phyloP scores from a whole-genome alignment of 257 asterid species.

The Haberlea rhodopensis region DNA sequence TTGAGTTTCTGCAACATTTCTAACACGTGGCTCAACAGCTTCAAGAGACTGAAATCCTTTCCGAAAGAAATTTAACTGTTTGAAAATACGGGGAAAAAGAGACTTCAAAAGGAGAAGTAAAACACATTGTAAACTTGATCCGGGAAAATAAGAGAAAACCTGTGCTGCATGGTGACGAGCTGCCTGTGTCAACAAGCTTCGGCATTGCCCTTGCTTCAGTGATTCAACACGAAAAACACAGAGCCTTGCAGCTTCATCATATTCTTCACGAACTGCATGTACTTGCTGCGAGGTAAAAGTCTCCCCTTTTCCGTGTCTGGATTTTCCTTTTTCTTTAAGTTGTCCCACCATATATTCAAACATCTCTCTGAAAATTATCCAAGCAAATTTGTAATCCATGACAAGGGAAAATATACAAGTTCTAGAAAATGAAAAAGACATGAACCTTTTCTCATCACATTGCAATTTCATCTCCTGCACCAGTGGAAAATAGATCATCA shows the following conservation, averaged over 20 bases:
- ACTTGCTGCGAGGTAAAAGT: conserved; percentile 64
- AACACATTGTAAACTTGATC: conserved; percentile 15
- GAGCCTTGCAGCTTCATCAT: conserved; percentile 78
- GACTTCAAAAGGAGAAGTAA: conserved; percentile 8
- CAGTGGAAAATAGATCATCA: conserved; percentile 31
- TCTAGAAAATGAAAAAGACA: conserved; percentile 3
- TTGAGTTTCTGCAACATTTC: conserved; percentile 69
- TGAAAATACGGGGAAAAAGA: conserved; percentile 28
- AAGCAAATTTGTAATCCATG: conserved; percentile 26
- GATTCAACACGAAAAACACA: conserved; percentile 92
- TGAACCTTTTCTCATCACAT: conserved; percentile 89
- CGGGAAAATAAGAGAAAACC: conserved; percentile 39
- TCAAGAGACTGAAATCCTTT: conserved; percentile 84
- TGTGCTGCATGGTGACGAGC: conserved; percentile 97
- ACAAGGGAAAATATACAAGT: conserved; percentile 12
- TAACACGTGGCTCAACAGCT: conserved; percentile 75
- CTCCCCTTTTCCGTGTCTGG: conserved; percentile 82
- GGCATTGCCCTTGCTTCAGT: conserved; percentile 90
- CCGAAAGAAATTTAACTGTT: conserved; percentile 77
- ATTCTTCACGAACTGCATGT: conserved; percentile 78
- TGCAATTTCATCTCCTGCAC: conserved; percentile 96
- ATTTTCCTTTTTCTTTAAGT: conserved; percentile 60
- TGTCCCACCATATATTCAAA: conserved; percentile 79
- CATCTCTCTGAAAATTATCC: conserved; percentile 54
- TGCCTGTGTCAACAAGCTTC: conserved; percentile 89